Evolutionary conservation across 2,329 filamentous ascomycete species (phyloP), one percentile per base, ranked within the genome.

Genomic region (Colletotrichum lindemuthianum): DNA sequence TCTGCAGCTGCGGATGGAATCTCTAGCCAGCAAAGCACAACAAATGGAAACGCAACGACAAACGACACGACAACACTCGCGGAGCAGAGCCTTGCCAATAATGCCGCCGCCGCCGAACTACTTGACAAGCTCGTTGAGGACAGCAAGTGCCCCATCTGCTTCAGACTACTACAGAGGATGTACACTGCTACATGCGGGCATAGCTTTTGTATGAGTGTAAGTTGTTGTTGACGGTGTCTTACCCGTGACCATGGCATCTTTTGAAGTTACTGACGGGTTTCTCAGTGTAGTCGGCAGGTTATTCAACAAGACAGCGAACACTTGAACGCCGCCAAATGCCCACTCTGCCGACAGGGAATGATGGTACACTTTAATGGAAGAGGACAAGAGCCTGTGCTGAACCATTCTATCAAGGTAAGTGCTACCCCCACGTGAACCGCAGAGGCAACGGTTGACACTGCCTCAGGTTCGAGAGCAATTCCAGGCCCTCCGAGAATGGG

Each of bases 81-180:
- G 39, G n/a, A 44, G 41, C 10, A 11, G 12, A 44, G n/a, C 12
- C 12, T n/a, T 15, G 41, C 12, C 24, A 24, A 24, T n/a, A 8
- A 8, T n/a, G 16, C 32, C 15, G 3, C 33, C 3, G 7, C 32
- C 24, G 10, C 6, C 9, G 11, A 58, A 9, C 43, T 58, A 3
- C 9, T 59, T n/a, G 56, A 59, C 13, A 8, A 16, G 24, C 11
- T 59, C 47, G 56, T 52, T 6, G 32, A 59, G 12, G 39, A 44
- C 6, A 59, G 40, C 10, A 12, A 34, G 33, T 59, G 56, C 13
- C 15, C 6, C 11, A 52, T 59, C 11, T 59, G 56, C 56, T 52
- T 32, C 24, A 13, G 9, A 6, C n/a, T 49, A 16, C 34, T 51
- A 9, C 24, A 50, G 2, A 59, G 33, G 6, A 59, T 59, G 56